Base-by-base conservation (phyloP, 306 rosid genomes). In the Castanopsis chinensis region DNA sequence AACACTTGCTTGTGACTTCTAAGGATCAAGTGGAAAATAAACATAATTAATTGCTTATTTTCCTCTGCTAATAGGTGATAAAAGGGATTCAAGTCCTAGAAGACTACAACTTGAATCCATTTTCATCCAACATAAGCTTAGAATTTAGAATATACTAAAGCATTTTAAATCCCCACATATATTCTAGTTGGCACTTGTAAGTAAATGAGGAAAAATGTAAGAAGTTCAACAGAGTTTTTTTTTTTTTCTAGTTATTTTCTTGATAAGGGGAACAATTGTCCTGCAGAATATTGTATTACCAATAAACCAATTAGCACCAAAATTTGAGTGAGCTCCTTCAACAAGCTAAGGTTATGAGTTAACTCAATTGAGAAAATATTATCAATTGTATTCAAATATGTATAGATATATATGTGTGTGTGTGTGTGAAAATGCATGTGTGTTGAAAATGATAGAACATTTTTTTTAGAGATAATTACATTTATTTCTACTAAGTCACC, bases 241-340 rank as follows among this genome's bases (percentile, higher is more conserved):
- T 5, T 21, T 9, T 10, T 11, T 28, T 4, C 2, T 0, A 30
- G 15, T 20, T 20, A 8, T 19, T 71, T 35, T 45, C 4, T 2
- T 3, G 71, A 35, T 49, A 23, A 11, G 49, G 67, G 13, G 20
- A 5, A 21, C 19, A 17, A 3, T 27, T 14, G 9, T 77, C 3
- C 28, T 41, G n/a, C 5, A 14, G 9, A 54, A 23, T 30, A 5
- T 4, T 32, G 37, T 72, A 28, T 49, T 70, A 83, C 87, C 83
- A 76, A 11, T 11, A 79, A n/a, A 45, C 75, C 83, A 13, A 79
- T 69, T 15, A 70, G 59, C 19, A 75, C 81, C 61, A 79, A 55
- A 41, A 17, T 20, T 21, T 81, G 83, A 61, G 83, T 63, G 25
- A 71, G 53, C 63, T 33, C 69, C 72, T 71, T 25, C 12, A 63